Percentiles rank a stretch among this genome's conserved stretches.
Evolutionary conservation across 768 basidiomycete species (phyloP).

Genomic region (Chalciporus pseudorubinellus): DNA sequence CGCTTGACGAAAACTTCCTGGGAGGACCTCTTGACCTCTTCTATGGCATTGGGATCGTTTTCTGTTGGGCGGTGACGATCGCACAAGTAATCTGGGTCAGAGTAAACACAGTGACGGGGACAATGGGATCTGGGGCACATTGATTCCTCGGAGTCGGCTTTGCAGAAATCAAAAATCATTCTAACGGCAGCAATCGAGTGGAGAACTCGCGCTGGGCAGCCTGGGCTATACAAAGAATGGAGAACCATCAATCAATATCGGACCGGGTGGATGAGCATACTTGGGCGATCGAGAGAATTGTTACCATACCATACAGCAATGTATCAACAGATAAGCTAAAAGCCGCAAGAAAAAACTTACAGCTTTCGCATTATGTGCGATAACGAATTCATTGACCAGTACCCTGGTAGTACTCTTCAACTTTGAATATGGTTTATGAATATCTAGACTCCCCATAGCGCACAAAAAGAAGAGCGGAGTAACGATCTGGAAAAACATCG

Average conservation of each 20-base stretch:
- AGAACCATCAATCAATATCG: background rate
- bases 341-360: background rate
- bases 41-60: too few species aligned
- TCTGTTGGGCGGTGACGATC: too few species aligned
- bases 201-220: background rate
- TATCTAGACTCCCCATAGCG: too few species aligned
- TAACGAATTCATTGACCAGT: background rate
- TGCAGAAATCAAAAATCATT: background rate
- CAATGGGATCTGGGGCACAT: too few species aligned
- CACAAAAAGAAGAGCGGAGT: background rate
- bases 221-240: background rate
- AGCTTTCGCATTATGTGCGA: background rate
- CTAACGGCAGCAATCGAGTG: background rate
- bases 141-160: background rate
- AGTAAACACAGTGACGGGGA: too few species aligned
- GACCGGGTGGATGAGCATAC: background rate
- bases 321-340: background rate
- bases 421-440: background rate
- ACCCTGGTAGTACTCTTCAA: background rate
- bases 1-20: too few species aligned
- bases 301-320: background rate
- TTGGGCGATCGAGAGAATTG: background rate
- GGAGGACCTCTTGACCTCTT: too few species aligned
- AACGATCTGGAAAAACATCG: background rate
- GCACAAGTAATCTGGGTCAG: too few species aligned